Conservation (phyloP, 1,284 basidiomycete genomes). For the Apiotrichum montevideense region DNA sequence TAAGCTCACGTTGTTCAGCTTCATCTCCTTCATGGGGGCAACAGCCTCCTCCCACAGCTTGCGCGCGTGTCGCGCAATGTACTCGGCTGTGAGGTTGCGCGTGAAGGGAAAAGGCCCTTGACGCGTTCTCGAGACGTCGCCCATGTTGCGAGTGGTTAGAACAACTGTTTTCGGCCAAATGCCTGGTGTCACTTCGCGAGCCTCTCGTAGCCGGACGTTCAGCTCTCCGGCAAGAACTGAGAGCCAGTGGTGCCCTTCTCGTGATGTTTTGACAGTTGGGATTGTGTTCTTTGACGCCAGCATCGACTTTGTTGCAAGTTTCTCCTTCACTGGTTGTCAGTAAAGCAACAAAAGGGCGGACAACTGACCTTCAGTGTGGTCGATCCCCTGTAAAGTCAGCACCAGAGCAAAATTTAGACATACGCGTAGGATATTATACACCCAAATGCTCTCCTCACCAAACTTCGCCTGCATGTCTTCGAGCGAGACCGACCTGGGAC, state of each 20-base stretch:
- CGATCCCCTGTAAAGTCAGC: conserved; percentile 64
- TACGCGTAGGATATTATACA: conserved; percentile 67
- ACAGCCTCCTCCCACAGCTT: conserved; percentile 74
- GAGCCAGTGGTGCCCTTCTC: conserved; percentile 83
- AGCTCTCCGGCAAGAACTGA: conserved; percentile 84
- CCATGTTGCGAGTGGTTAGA: conserved; percentile 65
- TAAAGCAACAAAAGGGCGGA: not conserved
- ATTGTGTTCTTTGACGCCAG: conserved; percentile 85
- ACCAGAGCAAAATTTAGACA: conserved; percentile 6
- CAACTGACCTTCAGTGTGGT: conserved; percentile 71
- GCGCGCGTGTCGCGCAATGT: conserved; percentile 69
- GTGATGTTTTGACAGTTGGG: conserved; percentile 62
- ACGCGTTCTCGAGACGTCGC: conserved; percentile 60
- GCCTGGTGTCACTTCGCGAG: conserved; percentile 62
- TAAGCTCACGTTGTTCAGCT: conserved; percentile 56
- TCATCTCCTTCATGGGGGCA: conserved; percentile 59
- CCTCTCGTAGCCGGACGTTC: conserved; percentile 73
- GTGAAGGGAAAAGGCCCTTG: conserved; percentile 79
- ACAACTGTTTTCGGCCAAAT: conserved; percentile 92
- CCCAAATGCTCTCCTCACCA: conserved; percentile 64
- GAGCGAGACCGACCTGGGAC: conserved; percentile 43
- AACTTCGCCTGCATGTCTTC: conserved; percentile 52
- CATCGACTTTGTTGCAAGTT: conserved; percentile 82
- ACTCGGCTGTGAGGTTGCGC: conserved; percentile 64
- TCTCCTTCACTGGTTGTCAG: conserved; percentile 66